These are phyloP conservation scores for Candida vaughaniae DNA, from an alignment of 805 yeast species.

Conservation along the genomic window DNA sequence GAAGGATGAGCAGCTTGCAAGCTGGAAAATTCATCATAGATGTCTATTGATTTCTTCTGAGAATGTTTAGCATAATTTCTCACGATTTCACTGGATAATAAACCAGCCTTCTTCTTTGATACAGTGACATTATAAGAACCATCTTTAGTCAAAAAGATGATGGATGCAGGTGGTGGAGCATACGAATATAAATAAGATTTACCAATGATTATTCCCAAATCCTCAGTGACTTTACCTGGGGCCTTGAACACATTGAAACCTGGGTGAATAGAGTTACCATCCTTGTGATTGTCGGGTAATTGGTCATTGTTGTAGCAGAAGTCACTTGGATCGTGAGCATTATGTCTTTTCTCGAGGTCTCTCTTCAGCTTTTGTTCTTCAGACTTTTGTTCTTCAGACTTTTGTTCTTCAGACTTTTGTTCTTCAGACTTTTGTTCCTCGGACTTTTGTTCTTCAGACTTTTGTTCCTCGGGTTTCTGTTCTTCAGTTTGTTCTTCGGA, in stretches of 20 bases:
- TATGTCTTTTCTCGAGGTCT: slow-evolving; percentile 5
- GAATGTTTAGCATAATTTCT: slow-evolving; percentile 5
- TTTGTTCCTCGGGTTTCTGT: slow-evolving; percentile 7
- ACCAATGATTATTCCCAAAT: slow-evolving; percentile 25
- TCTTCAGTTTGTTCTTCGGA: slow-evolving; percentile 10
- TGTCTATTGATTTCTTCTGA: slow-evolving; percentile 11
- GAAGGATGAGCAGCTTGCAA: slow-evolving; percentile 20
- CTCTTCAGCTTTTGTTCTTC: slow-evolving; percentile 1
- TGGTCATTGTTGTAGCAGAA: slow-evolving; percentile 21
- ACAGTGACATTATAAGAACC: slow-evolving; percentile 31
- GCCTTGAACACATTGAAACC: slow-evolving; percentile 40
- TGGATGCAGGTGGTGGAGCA: slow-evolving; percentile 36
- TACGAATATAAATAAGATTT: slow-evolving; percentile 43
- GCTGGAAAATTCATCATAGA: slow-evolving; percentile 19
- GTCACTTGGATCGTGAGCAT: slow-evolving; percentile 13
- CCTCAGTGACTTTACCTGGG: slow-evolving; percentile 28
- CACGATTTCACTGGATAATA: slow-evolving; percentile 20
- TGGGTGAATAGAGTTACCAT: slow-evolving; percentile 24
- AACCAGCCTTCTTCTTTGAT: slow-evolving; percentile 19
- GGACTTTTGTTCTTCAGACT: slow-evolving; percentile 8
- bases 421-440: slow-evolving; percentile 1
- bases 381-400: slow-evolving; percentile 2
- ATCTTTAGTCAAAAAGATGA: slow-evolving; percentile 38
- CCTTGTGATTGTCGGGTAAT: slow-evolving; percentile 9
- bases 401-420: slow-evolving; percentile 1